Conservation (phyloP, 495 filamentous ascomycete genomes). For the Aspergillus asperescens region DNA sequence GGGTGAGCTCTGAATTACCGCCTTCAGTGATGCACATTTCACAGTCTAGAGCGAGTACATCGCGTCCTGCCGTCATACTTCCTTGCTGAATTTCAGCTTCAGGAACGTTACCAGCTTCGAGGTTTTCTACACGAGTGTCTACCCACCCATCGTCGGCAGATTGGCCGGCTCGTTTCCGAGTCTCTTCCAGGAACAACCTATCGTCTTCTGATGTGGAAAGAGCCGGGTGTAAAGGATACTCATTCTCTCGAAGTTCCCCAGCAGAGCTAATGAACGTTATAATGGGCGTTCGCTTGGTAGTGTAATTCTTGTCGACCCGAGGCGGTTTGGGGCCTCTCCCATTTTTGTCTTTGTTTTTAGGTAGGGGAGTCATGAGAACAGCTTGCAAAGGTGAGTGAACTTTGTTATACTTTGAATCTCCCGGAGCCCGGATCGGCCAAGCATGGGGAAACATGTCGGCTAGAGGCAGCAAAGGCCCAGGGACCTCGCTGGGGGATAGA, state of each 20-base stretch:
- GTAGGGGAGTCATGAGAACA: conserved; percentile 66
- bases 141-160: conserved; percentile 69
- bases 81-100: conserved; percentile 69
- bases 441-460: conserved; percentile 79
- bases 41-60: conserved; percentile 83
- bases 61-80: conserved; percentile 75
- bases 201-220: conserved; percentile 45
- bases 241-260: conserved; percentile 73
- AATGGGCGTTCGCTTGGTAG: conserved; percentile 68
- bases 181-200: conserved; percentile 38
- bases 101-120: conserved; percentile 62
- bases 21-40: conserved; percentile 90
- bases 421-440: conserved; percentile 83
- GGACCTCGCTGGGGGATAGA: conserved; percentile 56
- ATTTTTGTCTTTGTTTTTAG: conserved; percentile 52
- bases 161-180: conserved; percentile 38
- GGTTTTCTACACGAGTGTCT: conserved; percentile 61
- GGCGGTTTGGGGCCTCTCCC: conserved; percentile 54
- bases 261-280: conserved; percentile 65
- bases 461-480: conserved; percentile 59
- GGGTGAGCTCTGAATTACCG: conserved; percentile 70
- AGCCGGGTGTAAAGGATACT: conserved; percentile 76
- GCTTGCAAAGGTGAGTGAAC: conserved; percentile 79
- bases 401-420: conserved; percentile 71
- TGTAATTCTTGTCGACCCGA: conserved; percentile 54